Base-by-base conservation (phyloP, 208 protist species). In the Sergeia podlipaevii region DNA sequence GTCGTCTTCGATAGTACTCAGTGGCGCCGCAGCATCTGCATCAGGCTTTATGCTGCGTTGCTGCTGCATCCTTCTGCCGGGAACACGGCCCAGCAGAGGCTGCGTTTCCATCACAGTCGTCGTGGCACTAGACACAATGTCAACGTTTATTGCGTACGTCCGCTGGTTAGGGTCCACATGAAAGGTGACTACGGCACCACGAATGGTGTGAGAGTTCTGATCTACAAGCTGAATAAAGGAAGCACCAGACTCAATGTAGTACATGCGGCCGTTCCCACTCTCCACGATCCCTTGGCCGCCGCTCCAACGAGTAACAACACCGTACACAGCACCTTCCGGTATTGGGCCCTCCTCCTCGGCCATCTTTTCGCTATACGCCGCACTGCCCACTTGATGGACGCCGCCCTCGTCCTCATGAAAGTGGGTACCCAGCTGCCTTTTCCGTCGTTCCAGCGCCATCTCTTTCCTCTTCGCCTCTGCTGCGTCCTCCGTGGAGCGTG, bases 231-330 rank as follows among this genome's bases (percentile, higher is more conserved):
- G 83, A 2, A 72, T 51, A 62, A 95, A 90, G 48, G 80, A 77
- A 6, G 81, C 77, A 27, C 74, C 81, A 24, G 80, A 90, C 21
- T 60, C 67, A 33, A 95, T 75, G 44, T 82, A 91, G 61, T 82
- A 91, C 52, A 76, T 63, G 8, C 61, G 59, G n/a, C 81, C 75
- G 17, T 80, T 69, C 15, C 81, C 77, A 27, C 68, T 79, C 60
- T 95, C 84, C 20, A 95, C 41, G 6, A 81, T 70, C 28, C 89
- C 89, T 36, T 93, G 84, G 30, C 89, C 89, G 15, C 89, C 89
- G 46, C 85, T 92, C 85, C 89, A 95, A 26, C 89, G 81, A 15
- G 85, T 87, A n/a, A 95, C 55, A 3, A 95, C 89, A 52, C 89
- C 89, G 65, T 81, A 92, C 27, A 85, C 56, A 4, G 55, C 34